Conservation (phyloP, 163 green algal species). For the Scenedesmus sp. region DNA sequence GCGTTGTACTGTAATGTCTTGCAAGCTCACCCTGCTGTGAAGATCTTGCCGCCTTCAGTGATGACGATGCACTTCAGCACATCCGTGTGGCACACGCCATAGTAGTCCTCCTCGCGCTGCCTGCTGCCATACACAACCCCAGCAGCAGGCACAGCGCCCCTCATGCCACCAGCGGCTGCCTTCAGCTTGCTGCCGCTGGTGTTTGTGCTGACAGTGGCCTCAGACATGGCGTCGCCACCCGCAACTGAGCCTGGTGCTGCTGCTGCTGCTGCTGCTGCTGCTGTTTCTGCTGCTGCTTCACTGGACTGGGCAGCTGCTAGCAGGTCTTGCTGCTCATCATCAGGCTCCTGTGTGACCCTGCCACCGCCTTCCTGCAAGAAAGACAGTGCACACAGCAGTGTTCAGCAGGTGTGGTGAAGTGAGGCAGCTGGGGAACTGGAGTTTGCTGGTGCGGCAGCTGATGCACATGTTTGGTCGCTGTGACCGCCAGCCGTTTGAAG, state of each 20-base stretch:
- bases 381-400: not conserved
- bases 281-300: constrained; percentile 18
- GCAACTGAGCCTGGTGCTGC: not conserved
- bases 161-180: not conserved
- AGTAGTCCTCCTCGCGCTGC: constrained; percentile 54
- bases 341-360: not conserved
- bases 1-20: not conserved
- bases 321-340: constrained; percentile 57
- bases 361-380: not conserved
- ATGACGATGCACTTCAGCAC: constrained; percentile 80
- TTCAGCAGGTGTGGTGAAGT: no score
- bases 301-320: constrained; percentile 59
- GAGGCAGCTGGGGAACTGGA: no score
- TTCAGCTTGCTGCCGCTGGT: constrained; percentile 25
- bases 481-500: no score
- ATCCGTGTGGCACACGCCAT: constrained; percentile 71
- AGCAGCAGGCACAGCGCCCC: constrained; percentile 2
- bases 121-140: constrained; percentile 62
- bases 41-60: constrained; percentile 77
- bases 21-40: constrained; percentile 71
- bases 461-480: not conserved
- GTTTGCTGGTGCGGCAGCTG: not conserved
- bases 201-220: constrained; percentile 4
- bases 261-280: constrained; percentile 10
- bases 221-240: not conserved